phyloP scores from a whole-genome alignment of 441 rosid genomes.

The Eruca vesicaria region DNA sequence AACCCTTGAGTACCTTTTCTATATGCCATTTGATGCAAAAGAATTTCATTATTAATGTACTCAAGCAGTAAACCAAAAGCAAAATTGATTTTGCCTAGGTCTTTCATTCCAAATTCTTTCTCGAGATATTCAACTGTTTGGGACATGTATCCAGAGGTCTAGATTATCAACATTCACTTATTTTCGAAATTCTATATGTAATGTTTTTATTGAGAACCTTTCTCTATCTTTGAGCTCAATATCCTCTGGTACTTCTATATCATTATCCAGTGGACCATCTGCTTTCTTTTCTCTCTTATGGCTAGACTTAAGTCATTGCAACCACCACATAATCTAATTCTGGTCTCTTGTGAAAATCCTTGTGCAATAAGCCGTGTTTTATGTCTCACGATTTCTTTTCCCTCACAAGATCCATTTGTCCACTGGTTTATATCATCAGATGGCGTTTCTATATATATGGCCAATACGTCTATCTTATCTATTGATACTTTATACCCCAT shows the following conservation, averaged over 20 bases:
- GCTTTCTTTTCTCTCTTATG: too few relatives aligned
- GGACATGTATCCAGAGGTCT: neutral
- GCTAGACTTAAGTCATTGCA: neutral
- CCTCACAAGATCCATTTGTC: neutral
- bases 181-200: neutral
- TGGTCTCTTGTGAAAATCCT: neutral
- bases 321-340: neutral
- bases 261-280: neutral
- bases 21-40: neutral
- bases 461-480: too few relatives aligned
- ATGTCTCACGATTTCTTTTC: neutral
- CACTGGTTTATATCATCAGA: neutral
- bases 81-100: neutral
- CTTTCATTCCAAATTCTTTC: neutral
- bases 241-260: neutral
- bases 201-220: neutral
- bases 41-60: neutral
- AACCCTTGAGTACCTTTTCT: neutral
- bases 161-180: neutral
- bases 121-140: neutral
- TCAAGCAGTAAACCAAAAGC: neutral
- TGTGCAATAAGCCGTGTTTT: neutral
- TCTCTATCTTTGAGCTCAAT: too few relatives aligned
- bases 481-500: too few relatives aligned
- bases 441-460: too few relatives aligned